These are phyloP conservation scores for Mediolabrus comicus DNA, from an alignment of 108 stramenopile genomes.

Conservation along the genomic window DNA sequence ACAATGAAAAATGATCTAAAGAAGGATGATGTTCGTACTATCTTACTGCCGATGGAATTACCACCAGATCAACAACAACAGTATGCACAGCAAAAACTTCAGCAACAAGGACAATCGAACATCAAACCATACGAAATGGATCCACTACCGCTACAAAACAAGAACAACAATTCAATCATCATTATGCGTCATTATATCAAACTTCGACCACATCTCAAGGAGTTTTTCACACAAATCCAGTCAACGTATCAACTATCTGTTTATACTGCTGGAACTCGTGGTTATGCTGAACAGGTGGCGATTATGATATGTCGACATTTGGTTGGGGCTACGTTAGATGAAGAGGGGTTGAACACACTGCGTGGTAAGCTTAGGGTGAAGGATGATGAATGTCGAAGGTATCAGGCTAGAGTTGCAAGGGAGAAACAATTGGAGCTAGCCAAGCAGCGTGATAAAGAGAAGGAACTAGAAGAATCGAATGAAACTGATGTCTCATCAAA, in stretches of 20 bases:
- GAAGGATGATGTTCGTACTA: slow-evolving; percentile 65
- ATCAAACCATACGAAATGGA: not conserved
- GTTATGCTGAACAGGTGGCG: slow-evolving; percentile 87
- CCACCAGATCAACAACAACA: slow-evolving; percentile 21
- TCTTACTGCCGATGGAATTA: slow-evolving; percentile 57
- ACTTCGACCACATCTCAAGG: slow-evolving; percentile 74
- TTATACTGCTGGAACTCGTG: slow-evolving; percentile 86
- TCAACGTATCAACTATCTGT: slow-evolving; percentile 75
- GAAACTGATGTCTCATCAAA: not conserved
- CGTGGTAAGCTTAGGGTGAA: slow-evolving; percentile 34
- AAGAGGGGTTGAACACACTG: slow-evolving; percentile 46
- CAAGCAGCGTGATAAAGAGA: not conserved
- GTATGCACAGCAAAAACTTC: slow-evolving; percentile 28
- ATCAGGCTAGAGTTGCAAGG: slow-evolving; percentile 17
- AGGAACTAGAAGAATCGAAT: not conserved
- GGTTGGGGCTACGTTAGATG: slow-evolving; percentile 50
- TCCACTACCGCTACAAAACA: slow-evolving; percentile 22
- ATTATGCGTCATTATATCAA: slow-evolving; percentile 76
- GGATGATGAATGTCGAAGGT: slow-evolving; percentile 20
- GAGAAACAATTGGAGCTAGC: slow-evolving; percentile 14
- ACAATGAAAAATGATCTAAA: slow-evolving; percentile 7
- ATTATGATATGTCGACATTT: slow-evolving; percentile 73
- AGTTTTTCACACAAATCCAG: slow-evolving; percentile 63
- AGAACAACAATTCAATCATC: slow-evolving; percentile 8
- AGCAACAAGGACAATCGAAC: slow-evolving; percentile 8